Conservation (phyloP, 495 filamentous ascomycete genomes). For the Penicillium pulvis region DNA sequence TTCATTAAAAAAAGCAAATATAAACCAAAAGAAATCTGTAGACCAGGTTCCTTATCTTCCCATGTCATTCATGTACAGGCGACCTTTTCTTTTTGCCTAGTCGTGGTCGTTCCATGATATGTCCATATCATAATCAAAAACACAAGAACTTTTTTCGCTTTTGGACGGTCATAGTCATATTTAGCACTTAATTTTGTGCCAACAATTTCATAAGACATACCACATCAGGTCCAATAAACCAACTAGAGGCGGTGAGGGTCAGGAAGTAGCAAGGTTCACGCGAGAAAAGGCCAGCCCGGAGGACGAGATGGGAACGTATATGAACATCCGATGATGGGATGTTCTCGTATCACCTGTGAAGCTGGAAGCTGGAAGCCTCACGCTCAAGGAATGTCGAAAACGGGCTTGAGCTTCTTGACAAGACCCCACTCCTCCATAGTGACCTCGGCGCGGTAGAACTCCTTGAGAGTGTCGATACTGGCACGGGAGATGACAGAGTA, state of each 20-base stretch:
- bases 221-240: conserved; percentile 2
- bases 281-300: not conserved
- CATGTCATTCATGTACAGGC: conserved; percentile 36
- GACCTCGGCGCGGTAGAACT: conserved; percentile 90
- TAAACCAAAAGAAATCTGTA: conserved; percentile 19
- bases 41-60: conserved; percentile 28
- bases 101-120: conserved; percentile 38
- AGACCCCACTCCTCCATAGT: conserved; percentile 90
- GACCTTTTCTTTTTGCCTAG: conserved; percentile 26
- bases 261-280: conserved; percentile 1
- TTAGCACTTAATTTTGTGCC: conserved; percentile 5
- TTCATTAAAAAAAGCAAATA: conserved; percentile 28
- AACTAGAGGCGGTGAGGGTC: not conserved
- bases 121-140: conserved; percentile 30
- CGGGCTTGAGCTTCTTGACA: conserved; percentile 89
- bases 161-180: conserved; percentile 23
- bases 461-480: conserved; percentile 94
- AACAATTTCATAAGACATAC: conserved; percentile 9
- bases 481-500: conserved; percentile 84
- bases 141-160: conserved; percentile 28
- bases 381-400: conserved; percentile 83
- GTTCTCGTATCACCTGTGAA: not conserved
- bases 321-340: not conserved
- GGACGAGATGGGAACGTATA: conserved; percentile 4
- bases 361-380: not conserved